phyloP scores from a whole-genome alignment of 2,329 filamentous ascomycete genomes.

The Amauroascus niger region DNA sequence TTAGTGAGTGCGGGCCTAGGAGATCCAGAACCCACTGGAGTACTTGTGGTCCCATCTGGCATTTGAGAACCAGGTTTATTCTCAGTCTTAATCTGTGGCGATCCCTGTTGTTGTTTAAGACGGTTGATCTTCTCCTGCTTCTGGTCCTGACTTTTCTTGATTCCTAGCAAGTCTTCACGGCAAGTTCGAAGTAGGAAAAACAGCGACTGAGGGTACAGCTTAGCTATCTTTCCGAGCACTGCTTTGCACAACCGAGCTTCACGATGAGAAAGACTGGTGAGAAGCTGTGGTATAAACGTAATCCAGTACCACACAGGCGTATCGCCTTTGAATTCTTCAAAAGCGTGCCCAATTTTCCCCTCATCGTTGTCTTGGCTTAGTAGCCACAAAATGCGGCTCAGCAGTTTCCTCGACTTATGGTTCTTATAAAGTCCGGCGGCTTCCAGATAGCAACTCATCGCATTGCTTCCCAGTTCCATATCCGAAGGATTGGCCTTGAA shows the following conservation, averaged over 20 bases:
- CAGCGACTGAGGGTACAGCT: conserved; percentile 86
- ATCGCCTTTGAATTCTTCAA: conserved; percentile 94
- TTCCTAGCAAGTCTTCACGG: conserved; percentile 82
- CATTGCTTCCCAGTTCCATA: conserved; percentile 75
- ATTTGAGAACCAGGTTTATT: conserved; percentile 20
- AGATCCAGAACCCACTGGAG: conserved; percentile 37
- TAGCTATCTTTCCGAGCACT: conserved; percentile 86
- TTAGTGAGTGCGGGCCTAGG: conserved; percentile 4
- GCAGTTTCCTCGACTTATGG: conserved; percentile 85
- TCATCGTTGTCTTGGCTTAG: conserved; percentile 86
- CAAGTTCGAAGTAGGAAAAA: conserved; percentile 94
- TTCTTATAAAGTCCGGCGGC: conserved; percentile 95
- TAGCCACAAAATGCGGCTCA: conserved; percentile 89
- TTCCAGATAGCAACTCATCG: conserved; percentile 90
- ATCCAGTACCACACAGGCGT: conserved; percentile 99
- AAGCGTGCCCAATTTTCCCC: conserved; percentile 71
- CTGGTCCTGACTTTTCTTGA: conserved; percentile 73
- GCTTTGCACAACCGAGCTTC: conserved; percentile 79
- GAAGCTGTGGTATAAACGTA: conserved; percentile 91
- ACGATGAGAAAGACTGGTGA: conserved; percentile 82
- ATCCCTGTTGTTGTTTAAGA: conserved; percentile 51
- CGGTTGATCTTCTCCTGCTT: conserved; percentile 51
- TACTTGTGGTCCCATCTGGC: conserved; percentile 16
- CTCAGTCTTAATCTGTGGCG: conserved; percentile 29
- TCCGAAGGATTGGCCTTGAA: conserved; percentile 86